Evolutionary conservation across 768 basidiomycete genomes (phyloP).

Genomic region (Saitozyma sp.): DNA sequence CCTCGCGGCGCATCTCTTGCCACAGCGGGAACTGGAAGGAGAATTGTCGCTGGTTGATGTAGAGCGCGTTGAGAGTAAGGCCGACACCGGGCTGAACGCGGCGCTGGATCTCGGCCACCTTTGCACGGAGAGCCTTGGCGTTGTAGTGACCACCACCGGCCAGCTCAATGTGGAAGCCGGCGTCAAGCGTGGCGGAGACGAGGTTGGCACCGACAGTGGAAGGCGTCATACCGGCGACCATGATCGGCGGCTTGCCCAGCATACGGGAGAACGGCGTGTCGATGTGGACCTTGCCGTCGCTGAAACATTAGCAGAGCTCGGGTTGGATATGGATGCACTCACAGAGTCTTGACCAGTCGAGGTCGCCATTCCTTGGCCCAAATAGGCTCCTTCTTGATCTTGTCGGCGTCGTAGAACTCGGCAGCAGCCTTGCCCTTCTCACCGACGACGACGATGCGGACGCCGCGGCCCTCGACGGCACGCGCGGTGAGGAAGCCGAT

Average conservation of each 20-base stretch:
- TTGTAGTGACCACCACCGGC: slow-evolving; percentile 99
- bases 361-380: slow-evolving; percentile 91
- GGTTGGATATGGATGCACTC: slow-evolving; percentile 34
- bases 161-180: slow-evolving; percentile 94
- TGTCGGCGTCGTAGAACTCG: slow-evolving; percentile 71
- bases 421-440: slow-evolving; percentile 84
- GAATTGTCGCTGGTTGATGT: slow-evolving; percentile 98
- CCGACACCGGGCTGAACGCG: slow-evolving; percentile 85
- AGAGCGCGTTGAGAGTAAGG: slow-evolving; percentile 88
- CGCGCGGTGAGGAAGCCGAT: slow-evolving; percentile 87
- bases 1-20: slow-evolving; percentile 96
- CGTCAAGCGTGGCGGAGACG: slow-evolving; percentile 85
- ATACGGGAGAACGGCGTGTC: slow-evolving; percentile 97
- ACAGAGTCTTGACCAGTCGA: slow-evolving; percentile 84
- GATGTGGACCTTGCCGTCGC: slow-evolving; percentile 86
- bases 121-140: slow-evolving; percentile 77
- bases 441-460: slow-evolving; percentile 85
- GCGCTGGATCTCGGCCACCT: slow-evolving; percentile 87
- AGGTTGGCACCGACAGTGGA: slow-evolving; percentile 94
- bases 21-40: slow-evolving; percentile 95
- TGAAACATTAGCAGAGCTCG: slow-evolving; percentile 49
- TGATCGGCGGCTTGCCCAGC: slow-evolving; percentile 93
- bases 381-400: slow-evolving; percentile 75
- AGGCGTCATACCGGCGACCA: slow-evolving; percentile 99
- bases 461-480: slow-evolving; percentile 89